Evolutionary conservation across 192 early-diverging fungal genomes (phyloP).

Genomic region (Dimargaris xerosporica): DNA sequence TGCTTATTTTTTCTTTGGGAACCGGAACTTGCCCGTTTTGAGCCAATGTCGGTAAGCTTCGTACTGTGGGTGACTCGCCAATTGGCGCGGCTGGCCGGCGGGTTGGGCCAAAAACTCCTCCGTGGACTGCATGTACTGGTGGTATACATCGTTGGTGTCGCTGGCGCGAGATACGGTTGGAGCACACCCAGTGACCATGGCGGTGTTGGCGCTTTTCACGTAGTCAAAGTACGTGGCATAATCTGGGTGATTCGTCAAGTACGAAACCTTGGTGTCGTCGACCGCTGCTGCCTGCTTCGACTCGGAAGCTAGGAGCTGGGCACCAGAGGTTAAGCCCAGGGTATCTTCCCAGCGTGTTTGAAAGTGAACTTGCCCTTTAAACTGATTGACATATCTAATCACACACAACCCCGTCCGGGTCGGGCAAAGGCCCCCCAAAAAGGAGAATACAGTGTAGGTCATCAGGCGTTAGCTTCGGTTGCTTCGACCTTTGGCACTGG

Average conservation of each 20-base stretch:
- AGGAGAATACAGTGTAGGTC: too few relatives aligned
- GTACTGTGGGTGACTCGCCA: neutral
- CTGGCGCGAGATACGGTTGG: too few relatives aligned
- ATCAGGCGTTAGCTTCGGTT: too few relatives aligned
- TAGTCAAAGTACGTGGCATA: neutral
- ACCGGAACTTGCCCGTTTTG: conserved; percentile 7
- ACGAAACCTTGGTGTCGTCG: neutral
- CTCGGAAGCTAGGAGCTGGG: neutral
- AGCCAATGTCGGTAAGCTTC: conserved; percentile 3
- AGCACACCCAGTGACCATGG: neutral
- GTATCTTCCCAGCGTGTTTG: neutral
- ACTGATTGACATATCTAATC: neutral
- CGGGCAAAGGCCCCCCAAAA: too few relatives aligned
- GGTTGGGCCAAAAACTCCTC: too few relatives aligned
- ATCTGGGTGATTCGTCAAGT: neutral
- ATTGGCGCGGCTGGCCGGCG: too few relatives aligned
- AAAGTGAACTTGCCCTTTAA: neutral
- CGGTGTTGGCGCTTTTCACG: neutral
- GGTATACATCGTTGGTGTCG: too few relatives aligned
- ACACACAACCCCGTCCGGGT: neutral
- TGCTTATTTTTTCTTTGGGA: conserved; percentile 5
- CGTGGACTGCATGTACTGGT: too few relatives aligned
- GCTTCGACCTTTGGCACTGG: too few relatives aligned
- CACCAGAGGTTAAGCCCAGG: neutral
- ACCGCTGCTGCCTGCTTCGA: neutral